Conservation (phyloP, 2,329 filamentous ascomycete species). For the Verticillium nonalfalfae region DNA sequence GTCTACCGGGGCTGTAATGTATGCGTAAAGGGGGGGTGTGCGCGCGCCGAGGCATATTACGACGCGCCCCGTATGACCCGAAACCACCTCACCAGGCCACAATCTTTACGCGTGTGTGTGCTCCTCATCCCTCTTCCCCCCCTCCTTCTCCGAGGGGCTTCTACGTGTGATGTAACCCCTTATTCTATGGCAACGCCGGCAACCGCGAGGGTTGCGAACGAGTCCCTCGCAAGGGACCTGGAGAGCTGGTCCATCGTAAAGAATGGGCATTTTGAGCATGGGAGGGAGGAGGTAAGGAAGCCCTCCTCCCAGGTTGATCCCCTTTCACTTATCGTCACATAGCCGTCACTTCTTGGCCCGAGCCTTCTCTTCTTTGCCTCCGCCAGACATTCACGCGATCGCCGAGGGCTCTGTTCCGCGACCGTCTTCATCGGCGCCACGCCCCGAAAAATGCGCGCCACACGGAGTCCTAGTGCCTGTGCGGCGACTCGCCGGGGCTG, state of each 20-base stretch:
- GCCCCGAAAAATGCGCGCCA: not conserved
- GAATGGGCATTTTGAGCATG: not conserved
- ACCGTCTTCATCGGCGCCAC: not conserved
- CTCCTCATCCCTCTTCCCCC: not conserved
- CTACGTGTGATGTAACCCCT: not conserved
- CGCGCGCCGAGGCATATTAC: not conserved
- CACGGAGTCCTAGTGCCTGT: slow-evolving; percentile 20
- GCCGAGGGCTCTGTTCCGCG: too few species aligned
- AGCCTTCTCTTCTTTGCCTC: not conserved
- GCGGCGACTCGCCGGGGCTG: slow-evolving; percentile 20
- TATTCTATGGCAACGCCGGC: not conserved
- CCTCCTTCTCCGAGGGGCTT: not conserved
- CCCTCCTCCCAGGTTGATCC: not conserved
- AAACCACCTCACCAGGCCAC: not conserved
- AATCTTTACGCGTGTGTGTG: too few species aligned
- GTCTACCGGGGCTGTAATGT: not conserved
- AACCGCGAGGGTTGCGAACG: not conserved
- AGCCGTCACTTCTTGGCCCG: not conserved
- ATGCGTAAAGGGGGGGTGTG: not conserved
- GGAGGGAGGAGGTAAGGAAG: not conserved
- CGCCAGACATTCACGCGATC: too few species aligned
- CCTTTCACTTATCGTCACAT: not conserved
- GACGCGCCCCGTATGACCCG: not conserved
- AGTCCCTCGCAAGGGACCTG: not conserved
- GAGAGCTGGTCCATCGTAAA: too few species aligned